These are phyloP conservation scores for Ceratopteris richardii DNA, from an alignment of 75 land plant genomes.

Conservation along the genomic window DNA sequence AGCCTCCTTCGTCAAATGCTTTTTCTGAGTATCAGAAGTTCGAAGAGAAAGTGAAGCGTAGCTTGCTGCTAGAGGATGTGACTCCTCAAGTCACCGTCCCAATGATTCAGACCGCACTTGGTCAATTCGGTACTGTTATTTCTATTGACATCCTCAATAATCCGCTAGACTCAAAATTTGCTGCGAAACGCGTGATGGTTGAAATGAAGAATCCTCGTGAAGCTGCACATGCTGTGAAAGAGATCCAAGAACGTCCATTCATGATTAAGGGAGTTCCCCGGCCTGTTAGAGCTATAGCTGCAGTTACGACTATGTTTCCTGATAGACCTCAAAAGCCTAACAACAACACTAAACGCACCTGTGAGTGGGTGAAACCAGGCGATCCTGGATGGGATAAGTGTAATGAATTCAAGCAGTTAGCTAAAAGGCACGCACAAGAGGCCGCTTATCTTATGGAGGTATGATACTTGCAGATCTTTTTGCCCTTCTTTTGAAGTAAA, in stretches of 20 bases:
- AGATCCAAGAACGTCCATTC: constrained; percentile 25
- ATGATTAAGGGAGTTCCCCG: constrained; percentile 73
- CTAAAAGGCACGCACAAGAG: constrained; percentile 33
- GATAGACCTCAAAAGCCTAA: constrained; percentile 46
- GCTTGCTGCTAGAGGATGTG: constrained; percentile 50
- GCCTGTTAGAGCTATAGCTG: constrained; percentile 49
- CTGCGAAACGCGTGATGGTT: constrained; percentile 33
- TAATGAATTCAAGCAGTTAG: constrained; percentile 14
- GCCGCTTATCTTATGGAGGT: constrained; percentile 40
- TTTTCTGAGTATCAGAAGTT: constrained; percentile 15
- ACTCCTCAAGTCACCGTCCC: constrained; percentile 37
- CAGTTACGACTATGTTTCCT: constrained; percentile 43
- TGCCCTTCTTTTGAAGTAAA: too few species aligned
- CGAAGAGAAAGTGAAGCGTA: constrained; percentile 45
- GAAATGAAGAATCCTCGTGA: constrained; percentile 41
- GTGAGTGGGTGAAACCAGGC: constrained; percentile 33
- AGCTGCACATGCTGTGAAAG: constrained; percentile 23
- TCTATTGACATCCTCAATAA: constrained; percentile 41
- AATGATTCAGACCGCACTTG: constrained; percentile 41
- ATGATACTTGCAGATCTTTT: too few species aligned
- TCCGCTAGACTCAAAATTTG: constrained; percentile 21
- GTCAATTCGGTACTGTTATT: constrained; percentile 50
- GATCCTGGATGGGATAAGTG: constrained; percentile 47
- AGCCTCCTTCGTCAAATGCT: too few species aligned
- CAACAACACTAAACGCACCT: background rate